Conservation (phyloP, 768 basidiomycete species). For the Holtermanniella nyarrowii region DNA sequence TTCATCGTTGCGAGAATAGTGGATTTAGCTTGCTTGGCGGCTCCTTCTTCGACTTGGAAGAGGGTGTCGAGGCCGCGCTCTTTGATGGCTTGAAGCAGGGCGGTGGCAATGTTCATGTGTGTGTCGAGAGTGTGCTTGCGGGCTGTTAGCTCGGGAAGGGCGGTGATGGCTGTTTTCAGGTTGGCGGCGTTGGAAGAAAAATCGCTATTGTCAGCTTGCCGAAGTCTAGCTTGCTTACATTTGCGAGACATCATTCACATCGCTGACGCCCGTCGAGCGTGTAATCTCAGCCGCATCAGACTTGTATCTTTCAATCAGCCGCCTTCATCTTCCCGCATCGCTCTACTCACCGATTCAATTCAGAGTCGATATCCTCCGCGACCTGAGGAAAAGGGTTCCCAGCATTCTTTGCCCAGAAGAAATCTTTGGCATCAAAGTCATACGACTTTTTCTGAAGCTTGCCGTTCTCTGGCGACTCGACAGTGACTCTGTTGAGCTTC, state of each 20-base stretch:
- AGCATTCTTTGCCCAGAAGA: constrained; percentile 97
- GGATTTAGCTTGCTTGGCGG: constrained; percentile 71
- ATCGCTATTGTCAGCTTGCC: constrained; percentile 50
- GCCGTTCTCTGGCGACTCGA: constrained; percentile 50
- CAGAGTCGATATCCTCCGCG: constrained; percentile 89
- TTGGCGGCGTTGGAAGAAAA: constrained; percentile 86
- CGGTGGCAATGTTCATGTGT: constrained; percentile 98
- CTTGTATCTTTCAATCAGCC: constrained; percentile 47
- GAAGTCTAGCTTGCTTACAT: constrained; percentile 50
- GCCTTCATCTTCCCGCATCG: neutral
- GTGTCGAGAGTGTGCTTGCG: constrained; percentile 93
- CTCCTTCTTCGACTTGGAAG: constrained; percentile 91
- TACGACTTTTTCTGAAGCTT: constrained; percentile 64
- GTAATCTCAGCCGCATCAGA: constrained; percentile 95
- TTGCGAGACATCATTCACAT: constrained; percentile 88
- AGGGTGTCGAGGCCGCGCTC: constrained; percentile 87
- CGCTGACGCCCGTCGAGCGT: constrained; percentile 86
- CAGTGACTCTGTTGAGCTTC: constrained; percentile 86
- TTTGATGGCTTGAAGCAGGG: constrained; percentile 89
- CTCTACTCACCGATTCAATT: constrained; percentile 62
- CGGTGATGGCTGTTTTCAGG: constrained; percentile 92
- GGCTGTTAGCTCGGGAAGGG: constrained; percentile 89
- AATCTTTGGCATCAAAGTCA: constrained; percentile 95
- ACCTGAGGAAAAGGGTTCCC: constrained; percentile 96
- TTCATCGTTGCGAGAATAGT: constrained; percentile 82